A percentile compares a stretch with the other conserved stretches of the same genome.
phyloP scores from a whole-genome alignment of 345 rosid species.

The Nasturtium officinale region DNA sequence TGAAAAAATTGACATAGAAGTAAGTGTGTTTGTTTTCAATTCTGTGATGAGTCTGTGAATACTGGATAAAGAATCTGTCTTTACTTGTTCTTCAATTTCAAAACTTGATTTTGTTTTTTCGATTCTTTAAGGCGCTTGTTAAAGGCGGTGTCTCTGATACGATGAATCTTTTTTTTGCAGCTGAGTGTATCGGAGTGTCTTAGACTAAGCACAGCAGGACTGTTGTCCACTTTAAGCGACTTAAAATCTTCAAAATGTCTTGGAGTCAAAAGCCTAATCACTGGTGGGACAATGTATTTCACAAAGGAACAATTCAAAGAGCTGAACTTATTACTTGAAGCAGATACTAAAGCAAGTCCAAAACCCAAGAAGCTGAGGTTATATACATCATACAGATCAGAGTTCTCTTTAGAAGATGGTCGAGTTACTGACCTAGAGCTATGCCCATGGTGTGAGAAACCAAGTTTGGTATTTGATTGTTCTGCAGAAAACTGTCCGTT shows the following conservation, averaged over 20 bases:
- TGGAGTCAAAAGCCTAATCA: constrained; percentile 25
- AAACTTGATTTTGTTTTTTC: constrained; percentile 1
- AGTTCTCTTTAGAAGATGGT: constrained; percentile 26
- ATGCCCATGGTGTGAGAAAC: constrained; percentile 42
- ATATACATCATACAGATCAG: constrained; percentile 14
- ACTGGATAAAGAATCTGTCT: neutral
- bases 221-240: constrained; percentile 31
- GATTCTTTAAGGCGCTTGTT: neutral
- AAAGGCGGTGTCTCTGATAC: neutral
- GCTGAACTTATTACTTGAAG: constrained; percentile 35
- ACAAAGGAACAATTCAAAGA: constrained; percentile 39
- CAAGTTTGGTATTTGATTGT: constrained; percentile 42
- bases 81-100: neutral
- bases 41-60: neutral
- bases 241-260: constrained; percentile 32
- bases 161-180: constrained; percentile 28
- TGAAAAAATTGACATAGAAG: neutral
- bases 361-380: constrained; percentile 25
- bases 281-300: constrained; percentile 39
- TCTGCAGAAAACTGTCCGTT: constrained; percentile 32
- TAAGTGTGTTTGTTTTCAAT: neutral
- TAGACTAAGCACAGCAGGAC: constrained; percentile 40
- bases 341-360: constrained; percentile 18
- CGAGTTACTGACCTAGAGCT: constrained; percentile 38
- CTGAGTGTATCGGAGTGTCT: constrained; percentile 38